phyloP scores from a whole-genome alignment of 2,329 filamentous ascomycete genomes.

The Chaetomium sp. region DNA sequence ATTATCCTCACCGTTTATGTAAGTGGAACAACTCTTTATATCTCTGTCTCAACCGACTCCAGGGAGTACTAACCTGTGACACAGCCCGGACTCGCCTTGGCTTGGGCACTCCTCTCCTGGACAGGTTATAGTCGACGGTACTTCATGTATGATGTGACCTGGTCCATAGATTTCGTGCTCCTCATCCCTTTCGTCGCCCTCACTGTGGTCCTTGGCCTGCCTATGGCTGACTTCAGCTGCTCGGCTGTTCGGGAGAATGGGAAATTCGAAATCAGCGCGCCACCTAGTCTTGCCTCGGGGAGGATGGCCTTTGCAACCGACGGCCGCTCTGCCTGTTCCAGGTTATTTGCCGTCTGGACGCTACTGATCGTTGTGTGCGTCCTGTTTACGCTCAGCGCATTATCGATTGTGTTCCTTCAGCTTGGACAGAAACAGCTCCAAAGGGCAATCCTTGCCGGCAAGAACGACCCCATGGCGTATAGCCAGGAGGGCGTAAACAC shows the following conservation, averaged over 20 bases:
- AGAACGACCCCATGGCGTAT: background rate
- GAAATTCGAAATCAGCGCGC: constrained; percentile 1
- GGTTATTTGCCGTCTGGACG: constrained; percentile 85
- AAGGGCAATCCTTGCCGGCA: constrained; percentile 2
- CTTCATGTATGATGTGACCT: constrained; percentile 70
- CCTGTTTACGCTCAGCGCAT: constrained; percentile 57
- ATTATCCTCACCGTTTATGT: constrained; percentile 76
- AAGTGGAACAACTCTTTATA: constrained; percentile 33
- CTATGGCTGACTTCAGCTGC: constrained; percentile 73
- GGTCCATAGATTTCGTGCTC: constrained; percentile 59
- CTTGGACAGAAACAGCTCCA: constrained; percentile 41
- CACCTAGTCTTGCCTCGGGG: background rate
- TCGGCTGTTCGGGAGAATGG: constrained; percentile 33
- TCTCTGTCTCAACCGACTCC: no score
- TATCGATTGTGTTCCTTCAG: constrained; percentile 57
- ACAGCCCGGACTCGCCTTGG: constrained; percentile 40
- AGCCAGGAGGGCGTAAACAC: background rate
- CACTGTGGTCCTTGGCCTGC: constrained; percentile 70
- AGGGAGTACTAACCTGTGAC: no score
- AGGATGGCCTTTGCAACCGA: constrained; percentile 31
- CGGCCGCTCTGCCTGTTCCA: constrained; percentile 62
- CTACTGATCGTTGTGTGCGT: constrained; percentile 72
- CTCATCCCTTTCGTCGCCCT: constrained; percentile 74
- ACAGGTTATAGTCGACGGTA: constrained; percentile 45
- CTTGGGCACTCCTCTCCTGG: constrained; percentile 65